A percentile compares a stretch with the other conserved stretches of the same genome.
Conservation (phyloP, 2,329 filamentous ascomycete genomes). For the Pseudogymnoascus sp. region DNA sequence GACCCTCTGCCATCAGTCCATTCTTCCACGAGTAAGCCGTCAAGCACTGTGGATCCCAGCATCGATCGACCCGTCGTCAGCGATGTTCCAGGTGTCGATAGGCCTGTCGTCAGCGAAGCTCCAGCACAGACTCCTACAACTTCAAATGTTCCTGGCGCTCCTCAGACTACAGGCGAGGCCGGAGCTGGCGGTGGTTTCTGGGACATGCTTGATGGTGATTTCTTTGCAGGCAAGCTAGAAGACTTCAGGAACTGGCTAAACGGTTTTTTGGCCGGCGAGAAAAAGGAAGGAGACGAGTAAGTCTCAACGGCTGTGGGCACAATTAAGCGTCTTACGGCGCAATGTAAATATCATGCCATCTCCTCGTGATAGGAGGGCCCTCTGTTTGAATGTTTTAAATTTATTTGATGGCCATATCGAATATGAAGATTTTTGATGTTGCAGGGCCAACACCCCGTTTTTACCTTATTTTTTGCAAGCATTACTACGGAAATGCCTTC, state of each 20-base stretch:
- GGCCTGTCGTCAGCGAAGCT: not conserved
- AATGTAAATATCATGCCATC: not conserved
- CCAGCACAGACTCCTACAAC: not conserved
- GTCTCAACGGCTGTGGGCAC: not conserved
- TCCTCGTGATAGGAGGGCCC: not conserved
- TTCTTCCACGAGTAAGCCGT: not conserved
- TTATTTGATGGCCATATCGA: not conserved
- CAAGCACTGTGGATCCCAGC: not conserved
- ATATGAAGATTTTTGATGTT: not conserved
- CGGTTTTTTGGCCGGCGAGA: conserved; percentile 8
- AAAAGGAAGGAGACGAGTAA: not conserved
- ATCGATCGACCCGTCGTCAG: conserved; percentile 15
- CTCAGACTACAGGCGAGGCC: conserved; percentile 15
- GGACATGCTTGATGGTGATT: conserved; percentile 32
- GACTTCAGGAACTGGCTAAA: conserved; percentile 28
- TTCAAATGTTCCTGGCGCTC: not conserved
- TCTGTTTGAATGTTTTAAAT: not conserved
- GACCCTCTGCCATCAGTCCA: conserved; percentile 40
- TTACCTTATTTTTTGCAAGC: too few relatives aligned
- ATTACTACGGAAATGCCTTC: not conserved
- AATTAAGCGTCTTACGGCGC: not conserved
- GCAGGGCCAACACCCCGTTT: not conserved
- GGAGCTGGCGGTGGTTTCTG: conserved; percentile 14
- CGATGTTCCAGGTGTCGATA: conserved; percentile 8
- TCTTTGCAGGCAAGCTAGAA: conserved; percentile 41